Evolutionary conservation across 345 rosid species (phyloP).

Genomic region (Eucalyptus rudis): DNA sequence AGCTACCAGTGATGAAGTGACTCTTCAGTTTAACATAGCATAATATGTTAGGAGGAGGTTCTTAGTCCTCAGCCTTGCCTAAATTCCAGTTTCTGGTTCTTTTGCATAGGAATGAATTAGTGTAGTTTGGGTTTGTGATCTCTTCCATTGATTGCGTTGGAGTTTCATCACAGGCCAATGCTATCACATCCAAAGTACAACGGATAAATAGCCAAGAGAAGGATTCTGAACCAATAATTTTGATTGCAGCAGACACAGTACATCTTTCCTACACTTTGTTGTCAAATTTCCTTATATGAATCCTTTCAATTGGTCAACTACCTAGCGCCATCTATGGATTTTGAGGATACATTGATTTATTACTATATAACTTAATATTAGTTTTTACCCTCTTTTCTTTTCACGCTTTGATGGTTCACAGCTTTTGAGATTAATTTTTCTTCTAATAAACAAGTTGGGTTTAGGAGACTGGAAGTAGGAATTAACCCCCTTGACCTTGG

Average conservation of each 20-base stretch:
- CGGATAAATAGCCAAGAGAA: slow-evolving; percentile 2
- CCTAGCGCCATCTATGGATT: slow-evolving; percentile 17
- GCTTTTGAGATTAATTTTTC: neutral
- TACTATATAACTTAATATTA: neutral
- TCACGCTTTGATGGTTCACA: neutral
- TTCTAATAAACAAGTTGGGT: neutral
- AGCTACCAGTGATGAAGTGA: neutral
- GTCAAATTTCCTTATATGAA: neutral
- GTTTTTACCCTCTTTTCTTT: neutral
- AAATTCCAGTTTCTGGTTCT: neutral
- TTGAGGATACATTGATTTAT: slow-evolving; percentile 15
- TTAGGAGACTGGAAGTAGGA: neutral
- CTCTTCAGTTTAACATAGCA: neutral
- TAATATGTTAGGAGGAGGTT: neutral
- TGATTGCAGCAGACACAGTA: slow-evolving; percentile 74
- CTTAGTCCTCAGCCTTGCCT: neutral
- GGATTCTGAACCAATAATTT: slow-evolving; percentile 22
- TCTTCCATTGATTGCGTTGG: slow-evolving; percentile 4
- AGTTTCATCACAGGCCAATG: slow-evolving; percentile 58
- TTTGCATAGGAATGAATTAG: neutral
- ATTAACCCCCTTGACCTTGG: neutral
- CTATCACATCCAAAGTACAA: slow-evolving; percentile 36
- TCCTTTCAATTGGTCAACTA: neutral
- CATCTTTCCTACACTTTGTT: slow-evolving; percentile 9
- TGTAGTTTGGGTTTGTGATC: neutral